These are phyloP conservation scores for Amanita thiersii DNA, from an alignment of 768 basidiomycete genomes.

Conservation along the genomic window DNA sequence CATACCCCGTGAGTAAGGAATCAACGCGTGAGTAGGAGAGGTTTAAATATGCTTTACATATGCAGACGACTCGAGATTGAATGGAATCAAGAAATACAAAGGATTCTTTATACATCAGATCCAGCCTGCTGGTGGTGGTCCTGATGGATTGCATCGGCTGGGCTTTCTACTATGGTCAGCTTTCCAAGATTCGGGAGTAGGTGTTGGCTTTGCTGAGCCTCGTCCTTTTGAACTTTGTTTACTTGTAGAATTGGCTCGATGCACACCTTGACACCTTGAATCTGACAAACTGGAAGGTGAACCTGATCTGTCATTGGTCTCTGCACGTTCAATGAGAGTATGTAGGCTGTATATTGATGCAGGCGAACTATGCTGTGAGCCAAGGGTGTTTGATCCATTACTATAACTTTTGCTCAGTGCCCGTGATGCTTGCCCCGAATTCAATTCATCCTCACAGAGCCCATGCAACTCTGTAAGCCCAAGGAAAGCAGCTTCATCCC, in stretches of 20 bases:
- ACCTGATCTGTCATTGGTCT: conserved; percentile 21
- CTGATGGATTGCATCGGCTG: conserved; percentile 18
- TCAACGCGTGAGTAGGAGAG: not conserved
- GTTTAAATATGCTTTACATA: too few relatives aligned
- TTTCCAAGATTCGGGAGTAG: conserved; percentile 40
- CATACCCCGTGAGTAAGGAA: conserved; percentile 5
- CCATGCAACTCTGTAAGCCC: conserved; percentile 54
- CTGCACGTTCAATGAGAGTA: conserved; percentile 49
- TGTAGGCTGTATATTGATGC: conserved; percentile 54
- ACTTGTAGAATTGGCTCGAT: conserved; percentile 13
- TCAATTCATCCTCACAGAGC: conserved; percentile 63
- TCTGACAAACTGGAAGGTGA: conserved; percentile 12
- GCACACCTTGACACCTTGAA: conserved; percentile 3
- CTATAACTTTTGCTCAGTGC: conserved; percentile 33
- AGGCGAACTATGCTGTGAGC: conserved; percentile 37
- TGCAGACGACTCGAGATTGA: too few relatives aligned
- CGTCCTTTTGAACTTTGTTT: conserved; percentile 12
- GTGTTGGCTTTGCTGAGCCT: conserved; percentile 21
- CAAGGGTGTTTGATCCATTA: conserved; percentile 18
- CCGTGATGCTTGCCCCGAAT: conserved; percentile 35
- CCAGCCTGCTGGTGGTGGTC: conserved; percentile 38
- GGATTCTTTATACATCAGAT: conserved; percentile 21
- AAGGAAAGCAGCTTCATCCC: conserved; percentile 76
- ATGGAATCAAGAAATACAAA: conserved; percentile 1
- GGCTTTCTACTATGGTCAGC: conserved; percentile 20